Evolutionary conservation across 768 basidiomycete genomes (phyloP), one percentile per base, ranked within the genome.

Genomic region (Cyathus striatus): DNA sequence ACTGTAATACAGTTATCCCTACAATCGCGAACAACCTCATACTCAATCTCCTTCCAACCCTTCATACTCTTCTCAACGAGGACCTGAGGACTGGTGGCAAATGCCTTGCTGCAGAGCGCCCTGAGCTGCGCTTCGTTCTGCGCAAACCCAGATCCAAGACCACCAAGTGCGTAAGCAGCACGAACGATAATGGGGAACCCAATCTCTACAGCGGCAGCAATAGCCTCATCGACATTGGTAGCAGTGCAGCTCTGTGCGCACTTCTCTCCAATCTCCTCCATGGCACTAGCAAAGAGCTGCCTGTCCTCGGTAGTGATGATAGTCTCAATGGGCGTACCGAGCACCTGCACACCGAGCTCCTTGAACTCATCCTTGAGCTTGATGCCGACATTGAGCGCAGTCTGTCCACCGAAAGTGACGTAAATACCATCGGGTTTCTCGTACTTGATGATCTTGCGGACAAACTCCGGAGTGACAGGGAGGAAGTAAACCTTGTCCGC

Each of bases 1-100:
- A 98, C 95, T 1, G 94, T 95, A 68, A 98, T 98, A 60, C 95
- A 98, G 61, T 99, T 99, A 60, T 98, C 90, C 49, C 90, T 76
- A 69, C 93, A 97, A 65, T 99, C 95, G 46, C 95, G 78, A 9
- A 98, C 95, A 39, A 99, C 95, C 60, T 99, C 95, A 54, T 99
- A 99, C 69, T 99, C 95, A 51, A 99, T 95, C 72, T 99, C 95
- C 68, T 99, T 98, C 95, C 95, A 99, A 2, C 95, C 95, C 68
- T 98, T 98, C 95, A 98, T 98, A 55, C 90, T 93, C 75, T 83
- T 94, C 74, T 99, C 96, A 13, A 99, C 92, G n/a, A 99, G 74
- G 0, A 99, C 94, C 65, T 98, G 96, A 34, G 95, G 93, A 54
- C 90, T 93, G 12, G 92, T 97, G 35, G 95, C 94, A 58, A 99